Percentiles rank a stretch among this genome's conserved stretches.
These are phyloP conservation scores for Kazachstania viticola DNA, from an alignment of 805 yeast genomes.

Conservation along the genomic window DNA sequence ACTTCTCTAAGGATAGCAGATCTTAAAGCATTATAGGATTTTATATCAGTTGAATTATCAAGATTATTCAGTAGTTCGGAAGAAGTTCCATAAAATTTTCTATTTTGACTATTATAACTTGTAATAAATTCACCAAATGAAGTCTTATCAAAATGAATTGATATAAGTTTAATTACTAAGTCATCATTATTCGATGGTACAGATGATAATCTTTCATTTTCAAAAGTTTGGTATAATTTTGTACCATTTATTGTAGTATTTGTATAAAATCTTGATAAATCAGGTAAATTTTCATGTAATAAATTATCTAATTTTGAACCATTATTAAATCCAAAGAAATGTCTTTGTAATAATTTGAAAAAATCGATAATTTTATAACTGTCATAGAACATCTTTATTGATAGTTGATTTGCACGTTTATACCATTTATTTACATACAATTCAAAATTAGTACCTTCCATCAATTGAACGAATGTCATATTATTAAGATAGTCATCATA, in stretches of 20 bases:
- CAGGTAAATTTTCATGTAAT: slow-evolving; percentile 16
- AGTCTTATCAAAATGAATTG: slow-evolving; percentile 31
- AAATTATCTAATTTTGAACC: slow-evolving; percentile 18
- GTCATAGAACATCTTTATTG: slow-evolving; percentile 44
- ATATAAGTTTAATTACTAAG: slow-evolving; percentile 20
- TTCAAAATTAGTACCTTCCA: slow-evolving; percentile 35
- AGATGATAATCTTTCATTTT: slow-evolving; percentile 5
- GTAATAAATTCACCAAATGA: slow-evolving; percentile 13
- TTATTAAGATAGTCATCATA: neutral
- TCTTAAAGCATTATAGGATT: too few species aligned
- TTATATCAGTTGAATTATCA: too few species aligned
- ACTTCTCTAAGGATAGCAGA: neutral
- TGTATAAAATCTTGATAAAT: slow-evolving; percentile 21
- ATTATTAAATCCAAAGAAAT: slow-evolving; percentile 34
- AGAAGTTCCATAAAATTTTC: neutral
- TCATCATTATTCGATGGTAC: slow-evolving; percentile 7
- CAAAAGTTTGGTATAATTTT: slow-evolving; percentile 26
- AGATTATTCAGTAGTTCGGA: too few species aligned
- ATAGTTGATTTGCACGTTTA: slow-evolving; percentile 49
- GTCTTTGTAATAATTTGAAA: slow-evolving; percentile 39
- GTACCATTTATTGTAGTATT: slow-evolving; percentile 3
- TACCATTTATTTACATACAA: slow-evolving; percentile 51
- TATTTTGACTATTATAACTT: neutral
- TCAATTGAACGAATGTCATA: slow-evolving; percentile 9
- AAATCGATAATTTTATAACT: slow-evolving; percentile 46